Conservation (phyloP, 2,329 filamentous ascomycete species). For the Cryphonectria nitschkei region DNA sequence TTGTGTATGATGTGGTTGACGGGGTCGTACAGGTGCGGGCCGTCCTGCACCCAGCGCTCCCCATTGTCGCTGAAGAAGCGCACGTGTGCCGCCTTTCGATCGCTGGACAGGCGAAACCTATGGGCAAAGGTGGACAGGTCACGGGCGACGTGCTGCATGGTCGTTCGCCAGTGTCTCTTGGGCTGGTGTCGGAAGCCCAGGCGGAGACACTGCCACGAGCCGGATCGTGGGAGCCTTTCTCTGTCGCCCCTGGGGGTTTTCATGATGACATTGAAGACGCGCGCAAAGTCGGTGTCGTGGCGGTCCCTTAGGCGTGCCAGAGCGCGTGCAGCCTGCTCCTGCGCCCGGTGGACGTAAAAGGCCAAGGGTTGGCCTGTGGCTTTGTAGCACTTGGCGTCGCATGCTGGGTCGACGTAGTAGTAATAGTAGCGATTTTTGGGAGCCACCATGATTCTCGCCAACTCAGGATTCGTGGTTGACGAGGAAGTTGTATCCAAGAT, state of each 20-base stretch:
- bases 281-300: slow-evolving; percentile 20
- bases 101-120: not conserved
- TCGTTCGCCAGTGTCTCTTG: slow-evolving; percentile 13
- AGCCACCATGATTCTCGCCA: not conserved
- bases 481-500: not conserved
- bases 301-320: slow-evolving; percentile 12
- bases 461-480: not conserved
- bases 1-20: slow-evolving; percentile 17
- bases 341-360: slow-evolving; percentile 15
- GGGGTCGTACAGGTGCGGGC: slow-evolving; percentile 14
- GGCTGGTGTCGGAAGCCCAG: not conserved
- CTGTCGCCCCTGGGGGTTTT: slow-evolving; percentile 13
- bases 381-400: slow-evolving; percentile 17
- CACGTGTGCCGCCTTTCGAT: slow-evolving; percentile 9
- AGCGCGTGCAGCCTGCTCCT: slow-evolving; percentile 13
- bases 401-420: slow-evolving; percentile 27
- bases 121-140: slow-evolving; percentile 12
- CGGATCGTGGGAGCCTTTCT: not conserved
- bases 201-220: slow-evolving; percentile 16
- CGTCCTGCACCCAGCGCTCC: slow-evolving; percentile 4
- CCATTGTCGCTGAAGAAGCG: slow-evolving; percentile 18
- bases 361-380: slow-evolving; percentile 13
- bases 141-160: slow-evolving; percentile 11
- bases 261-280: slow-evolving; percentile 26
- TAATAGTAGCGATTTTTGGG: slow-evolving; percentile 1